Base-by-base conservation (phyloP, 306 rosid species). In the Acacia melanoxylon region DNA sequence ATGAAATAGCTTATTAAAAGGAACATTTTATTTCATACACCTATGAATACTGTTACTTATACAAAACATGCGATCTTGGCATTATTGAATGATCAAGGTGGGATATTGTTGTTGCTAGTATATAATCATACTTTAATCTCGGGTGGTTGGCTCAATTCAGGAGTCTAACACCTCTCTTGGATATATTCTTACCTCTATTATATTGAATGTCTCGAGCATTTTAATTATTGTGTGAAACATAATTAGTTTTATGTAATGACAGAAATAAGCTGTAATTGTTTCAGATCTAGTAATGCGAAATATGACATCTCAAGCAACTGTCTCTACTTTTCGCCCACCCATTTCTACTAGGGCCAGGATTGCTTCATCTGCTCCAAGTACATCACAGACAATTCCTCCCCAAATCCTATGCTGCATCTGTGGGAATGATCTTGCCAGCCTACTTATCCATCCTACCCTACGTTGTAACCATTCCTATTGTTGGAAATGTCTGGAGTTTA, bases 81-180 rank as follows among this genome's bases (percentile, higher is more conserved):
- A 46, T 42, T 62, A 52, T 52, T 66, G 62, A 66, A 49, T 85
- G 54, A n/a, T n/a, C n/a, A 81, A 76, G 67, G 31, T 56, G 51
- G 37, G 66, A 31, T 33, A 63, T 71, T 71, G 44, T 76, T 40
- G 59, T 70, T 75, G 41, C 76, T 2, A 81, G 56, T 31, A 81
- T 83, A 63, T 68, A 16, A 82, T 75, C 37, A 59, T 41, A 54
- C 71, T 82, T 82, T 83, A 85, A 68, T 68, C 76, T 78, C 76
- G 62, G 71, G 72, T 72, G 31, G 78, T 54, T 74, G 79, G 75
- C 75, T 82, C 75, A 48, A 40, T 74, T n/a, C 85, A 74, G 81
- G 83, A 58, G 40, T 74, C 86, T 68, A 74, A 75, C 72, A 11
- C 79, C 41, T 14, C 37, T 35, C 14, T 74, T 74, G 75, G 75